phyloP scores from a whole-genome alignment of 2,329 filamentous ascomycete species.

The Cercospora nicotianae region DNA sequence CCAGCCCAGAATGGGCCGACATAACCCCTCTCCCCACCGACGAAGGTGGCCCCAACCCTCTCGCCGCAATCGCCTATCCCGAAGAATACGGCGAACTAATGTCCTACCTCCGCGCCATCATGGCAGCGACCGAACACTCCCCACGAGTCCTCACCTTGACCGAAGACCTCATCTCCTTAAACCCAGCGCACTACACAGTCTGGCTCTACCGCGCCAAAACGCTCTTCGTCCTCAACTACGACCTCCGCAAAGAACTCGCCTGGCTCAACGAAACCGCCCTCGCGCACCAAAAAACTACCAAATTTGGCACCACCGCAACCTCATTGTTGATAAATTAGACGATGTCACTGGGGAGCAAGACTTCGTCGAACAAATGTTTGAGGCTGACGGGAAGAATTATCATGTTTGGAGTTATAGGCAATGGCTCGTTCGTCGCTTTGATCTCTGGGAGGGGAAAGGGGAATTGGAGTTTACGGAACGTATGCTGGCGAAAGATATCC shows the following conservation, averaged over 20 bases:
- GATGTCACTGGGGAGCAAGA: slow-evolving; percentile 56
- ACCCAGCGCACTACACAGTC: slow-evolving; percentile 96
- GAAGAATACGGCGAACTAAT: slow-evolving; percentile 90
- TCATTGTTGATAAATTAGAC: slow-evolving; percentile 55
- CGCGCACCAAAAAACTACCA: slow-evolving; percentile 92
- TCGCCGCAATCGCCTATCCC: slow-evolving; percentile 90
- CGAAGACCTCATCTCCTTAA: slow-evolving; percentile 85
- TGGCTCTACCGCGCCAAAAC: slow-evolving; percentile 92
- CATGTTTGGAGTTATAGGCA: slow-evolving; percentile 97
- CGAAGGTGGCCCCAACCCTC: slow-evolving; percentile 71
- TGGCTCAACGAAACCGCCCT: slow-evolving; percentile 87
- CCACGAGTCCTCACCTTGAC: slow-evolving; percentile 77
- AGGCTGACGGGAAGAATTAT: slow-evolving; percentile 91
- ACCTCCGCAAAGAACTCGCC: slow-evolving; percentile 69
- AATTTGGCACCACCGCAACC: slow-evolving; percentile 75
- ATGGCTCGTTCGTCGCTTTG: slow-evolving; percentile 66
- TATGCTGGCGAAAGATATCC: slow-evolving; percentile 75
- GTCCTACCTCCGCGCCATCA: slow-evolving; percentile 88
- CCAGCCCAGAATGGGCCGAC: slow-evolving; percentile 79
- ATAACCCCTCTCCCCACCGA: slow-evolving; percentile 78
- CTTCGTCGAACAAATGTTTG: slow-evolving; percentile 80
- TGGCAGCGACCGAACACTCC: slow-evolving; percentile 83
- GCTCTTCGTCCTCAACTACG: slow-evolving; percentile 64
- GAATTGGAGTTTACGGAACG: slow-evolving; percentile 71
- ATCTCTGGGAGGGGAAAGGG: slow-evolving; percentile 47